Percentiles rank a stretch among this genome's conserved stretches.
Evolutionary conservation across 208 protist species (phyloP).

Genomic region (Herpetomonas samuelpessoai): DNA sequence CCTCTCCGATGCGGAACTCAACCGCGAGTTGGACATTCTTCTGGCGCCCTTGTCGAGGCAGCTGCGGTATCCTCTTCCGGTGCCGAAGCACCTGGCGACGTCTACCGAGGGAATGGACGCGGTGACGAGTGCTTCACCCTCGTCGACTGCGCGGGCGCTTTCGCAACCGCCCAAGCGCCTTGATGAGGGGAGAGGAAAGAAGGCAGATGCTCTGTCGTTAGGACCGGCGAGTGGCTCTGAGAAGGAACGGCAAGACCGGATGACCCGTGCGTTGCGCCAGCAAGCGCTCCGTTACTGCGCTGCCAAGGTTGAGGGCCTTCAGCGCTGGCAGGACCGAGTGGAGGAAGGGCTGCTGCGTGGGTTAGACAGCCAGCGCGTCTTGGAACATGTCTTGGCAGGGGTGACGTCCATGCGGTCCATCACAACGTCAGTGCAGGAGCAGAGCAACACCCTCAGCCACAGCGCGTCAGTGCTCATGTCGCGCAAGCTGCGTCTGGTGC

Average conservation of each 20-base stretch:
- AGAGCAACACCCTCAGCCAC: conserved; percentile 68
- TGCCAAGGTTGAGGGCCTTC: conserved; percentile 40
- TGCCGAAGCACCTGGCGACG: conserved; percentile 15
- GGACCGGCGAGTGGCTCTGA: no score
- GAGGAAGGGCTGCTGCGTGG: conserved; percentile 35
- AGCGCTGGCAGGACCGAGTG: conserved; percentile 40
- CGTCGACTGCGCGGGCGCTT: not conserved
- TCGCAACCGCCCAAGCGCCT: no score
- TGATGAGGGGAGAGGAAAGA: no score
- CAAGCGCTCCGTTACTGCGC: conserved; percentile 21
- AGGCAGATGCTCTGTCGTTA: no score
- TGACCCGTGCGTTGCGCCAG: not conserved
- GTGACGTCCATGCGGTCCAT: conserved; percentile 64
- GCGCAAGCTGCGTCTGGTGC: conserved; percentile 71
- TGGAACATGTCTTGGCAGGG: conserved; percentile 37
- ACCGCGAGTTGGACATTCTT: conserved; percentile 47
- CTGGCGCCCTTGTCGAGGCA: conserved; percentile 38
- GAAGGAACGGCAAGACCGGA: not conserved
- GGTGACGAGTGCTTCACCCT: not conserved
- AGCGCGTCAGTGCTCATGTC: conserved; percentile 75
- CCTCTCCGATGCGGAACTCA: no score
- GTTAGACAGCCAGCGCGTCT: conserved; percentile 41
- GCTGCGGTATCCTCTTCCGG: conserved; percentile 44
- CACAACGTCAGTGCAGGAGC: conserved; percentile 66
- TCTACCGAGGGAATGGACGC: not conserved